phyloP scores from a whole-genome alignment of 78 protist species.

The Goniomonas avonlea region DNA sequence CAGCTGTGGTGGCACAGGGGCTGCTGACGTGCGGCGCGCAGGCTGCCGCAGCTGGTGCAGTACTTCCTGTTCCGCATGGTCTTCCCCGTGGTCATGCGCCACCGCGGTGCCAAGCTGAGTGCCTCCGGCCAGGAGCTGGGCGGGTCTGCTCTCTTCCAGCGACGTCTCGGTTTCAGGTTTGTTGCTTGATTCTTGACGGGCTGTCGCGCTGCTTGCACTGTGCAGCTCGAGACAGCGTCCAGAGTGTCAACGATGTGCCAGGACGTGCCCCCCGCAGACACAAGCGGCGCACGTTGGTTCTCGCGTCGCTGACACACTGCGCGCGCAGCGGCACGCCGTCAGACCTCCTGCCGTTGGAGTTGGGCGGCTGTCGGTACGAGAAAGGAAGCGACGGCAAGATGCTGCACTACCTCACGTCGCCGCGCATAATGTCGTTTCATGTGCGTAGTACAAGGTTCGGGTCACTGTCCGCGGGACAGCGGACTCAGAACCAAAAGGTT shows the following conservation, averaged over 20 bases:
- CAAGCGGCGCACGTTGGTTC: no score
- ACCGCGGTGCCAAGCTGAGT: constrained; percentile 37
- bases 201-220: background rate
- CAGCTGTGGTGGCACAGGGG: no score
- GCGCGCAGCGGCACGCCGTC: constrained; percentile 77
- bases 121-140: constrained; percentile 71
- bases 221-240: no score
- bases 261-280: no score
- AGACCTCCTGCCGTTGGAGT: constrained; percentile 61
- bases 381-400: constrained; percentile 64
- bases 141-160: constrained; percentile 35
- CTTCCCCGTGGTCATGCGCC: constrained; percentile 46
- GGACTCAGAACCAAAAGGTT: background rate
- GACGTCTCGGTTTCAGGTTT: constrained; percentile 36
- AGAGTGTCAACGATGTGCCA: no score
- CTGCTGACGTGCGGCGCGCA: no score
- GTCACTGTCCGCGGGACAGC: no score
- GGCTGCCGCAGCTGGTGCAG: constrained; percentile 39
- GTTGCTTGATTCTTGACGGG: background rate
- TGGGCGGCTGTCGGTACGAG: constrained; percentile 64
- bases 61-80: constrained; percentile 48
- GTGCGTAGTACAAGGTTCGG: no score
- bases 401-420: constrained; percentile 38
- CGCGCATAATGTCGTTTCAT: constrained; percentile 18
- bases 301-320: no score